Base-by-base conservation (phyloP, 2,329 filamentous ascomycete genomes). In the Neofusicoccum kwambonambiense region DNA sequence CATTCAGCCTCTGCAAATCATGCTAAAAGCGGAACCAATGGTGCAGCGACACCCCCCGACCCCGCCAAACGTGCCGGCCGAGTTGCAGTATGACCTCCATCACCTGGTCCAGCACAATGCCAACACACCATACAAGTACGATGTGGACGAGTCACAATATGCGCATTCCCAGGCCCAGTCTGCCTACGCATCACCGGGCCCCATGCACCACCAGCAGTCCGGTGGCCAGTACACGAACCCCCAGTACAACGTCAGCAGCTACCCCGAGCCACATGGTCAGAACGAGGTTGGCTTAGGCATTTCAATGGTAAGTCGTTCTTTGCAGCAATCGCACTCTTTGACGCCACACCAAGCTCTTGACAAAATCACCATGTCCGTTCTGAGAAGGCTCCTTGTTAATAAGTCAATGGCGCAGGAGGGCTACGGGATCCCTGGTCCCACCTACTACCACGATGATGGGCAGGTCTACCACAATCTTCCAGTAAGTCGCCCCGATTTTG, bases 41-140 rank as follows among this genome's bases (percentile, higher is more conserved):
- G 63, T 75, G 62, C 76, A 75, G 31, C 71, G 73, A 64, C 75
- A 76, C n/a, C 76, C 76, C 47, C 75, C 75, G 13, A 77, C 75
- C 34, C 76, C 76, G 63, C 76, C 76, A 37, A 72, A 68, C 66
- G 68, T 68, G 60, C 69, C 69, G 52, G 65, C 67, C 34, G 73
- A 77, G 15, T 71, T 74, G 35, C 74, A 75, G 31, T 75, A 76
- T 60, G 75, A 75, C 52, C 71, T 81, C 37, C 75, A 77, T 47
- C 77, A 78, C 62, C 70, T 82, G 67, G 78, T 77, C 51, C 75
- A 78, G 69, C 80, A 80, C 72, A 81, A 79, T 68, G 74, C 75
- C 64, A 74, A 71, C 60, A 60, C 71, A 72, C 35, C 73, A 71
- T 45, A 77, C 57, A 65, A 77, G 27, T 77, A 77, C 62, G 74